Percentiles rank a stretch among this genome's conserved stretches.
Conservation (phyloP, 345 rosid genomes). For the Raphanus sativus region DNA sequence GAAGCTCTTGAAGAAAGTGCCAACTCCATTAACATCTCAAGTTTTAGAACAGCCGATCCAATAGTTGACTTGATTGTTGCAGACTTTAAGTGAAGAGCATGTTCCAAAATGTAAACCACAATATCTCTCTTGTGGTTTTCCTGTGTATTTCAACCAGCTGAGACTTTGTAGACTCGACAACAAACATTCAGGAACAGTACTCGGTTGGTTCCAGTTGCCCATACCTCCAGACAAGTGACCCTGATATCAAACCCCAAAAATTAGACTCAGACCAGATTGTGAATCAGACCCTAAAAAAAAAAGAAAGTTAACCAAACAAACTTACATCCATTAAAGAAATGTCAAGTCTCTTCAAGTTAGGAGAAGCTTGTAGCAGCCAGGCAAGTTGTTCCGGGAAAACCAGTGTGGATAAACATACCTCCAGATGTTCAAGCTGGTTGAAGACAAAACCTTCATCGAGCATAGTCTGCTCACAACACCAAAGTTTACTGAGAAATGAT, state of each 20-base stretch:
- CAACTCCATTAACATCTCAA: constrained; percentile 18
- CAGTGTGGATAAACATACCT: background rate
- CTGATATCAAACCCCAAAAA: background rate
- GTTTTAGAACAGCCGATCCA: background rate
- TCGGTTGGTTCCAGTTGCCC: background rate
- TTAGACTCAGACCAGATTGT: background rate
- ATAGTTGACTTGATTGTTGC: background rate
- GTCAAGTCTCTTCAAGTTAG: background rate
- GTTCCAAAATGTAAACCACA: constrained; percentile 9
- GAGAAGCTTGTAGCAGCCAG: background rate
- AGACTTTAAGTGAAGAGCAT: constrained; percentile 2
- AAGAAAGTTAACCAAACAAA: background rate
- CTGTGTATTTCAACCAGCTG: background rate
- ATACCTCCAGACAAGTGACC: fast-evolving
- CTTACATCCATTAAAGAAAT: background rate
- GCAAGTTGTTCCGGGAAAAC: background rate
- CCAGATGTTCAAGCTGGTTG: background rate
- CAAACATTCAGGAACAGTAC: constrained; percentile 10
- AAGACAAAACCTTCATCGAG: background rate
- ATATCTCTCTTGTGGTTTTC: background rate
- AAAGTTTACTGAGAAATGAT: background rate
- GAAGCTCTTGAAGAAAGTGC: constrained; percentile 27
- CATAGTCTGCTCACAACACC: background rate
- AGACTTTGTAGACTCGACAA: constrained; percentile 11
- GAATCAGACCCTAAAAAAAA: background rate